Evolutionary conservation across 1,284 basidiomycete species (phyloP).

Genomic region (Exsudoporus floridanus): DNA sequence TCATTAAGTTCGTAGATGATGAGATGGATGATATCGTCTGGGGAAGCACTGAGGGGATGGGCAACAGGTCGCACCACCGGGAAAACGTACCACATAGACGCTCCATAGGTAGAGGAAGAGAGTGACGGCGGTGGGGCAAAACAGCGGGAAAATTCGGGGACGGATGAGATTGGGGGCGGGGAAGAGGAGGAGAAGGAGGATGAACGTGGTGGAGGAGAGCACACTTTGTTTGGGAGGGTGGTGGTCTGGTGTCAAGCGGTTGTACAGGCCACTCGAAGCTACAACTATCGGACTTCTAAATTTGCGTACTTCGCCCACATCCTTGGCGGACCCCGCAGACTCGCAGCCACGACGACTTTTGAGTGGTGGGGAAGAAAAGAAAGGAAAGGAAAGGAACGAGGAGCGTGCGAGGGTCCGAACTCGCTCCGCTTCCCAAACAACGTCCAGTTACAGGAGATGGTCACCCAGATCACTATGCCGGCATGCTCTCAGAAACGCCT

Average conservation of each 20-base stretch:
- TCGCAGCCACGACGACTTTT: conserved; percentile 23
- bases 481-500: conserved; percentile 49
- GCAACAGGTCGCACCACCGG: conserved; percentile 13
- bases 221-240: conserved; percentile 36
- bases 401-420: not conserved
- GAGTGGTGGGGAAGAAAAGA: not conserved
- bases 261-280: conserved; percentile 30
- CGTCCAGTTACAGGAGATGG: conserved; percentile 9
- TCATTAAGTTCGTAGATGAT: conserved; percentile 69
- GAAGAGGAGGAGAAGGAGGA: not conserved
- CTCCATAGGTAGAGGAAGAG: conserved; percentile 44
- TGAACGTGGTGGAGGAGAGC: conserved; percentile 2
- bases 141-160: conserved; percentile 2
- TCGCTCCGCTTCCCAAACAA: conserved; percentile 5
- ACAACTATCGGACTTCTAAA: conserved; percentile 44
- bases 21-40: conserved; percentile 71
- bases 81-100: conserved; percentile 58
- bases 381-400: not conserved
- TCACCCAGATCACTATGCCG: conserved; percentile 30
- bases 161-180: not conserved
- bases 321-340: conserved; percentile 33
- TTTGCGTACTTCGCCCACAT: conserved; percentile 30
- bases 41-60: conserved; percentile 18
- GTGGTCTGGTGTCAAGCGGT: conserved; percentile 37
- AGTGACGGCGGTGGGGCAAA: not conserved